Evolutionary conservation across 2,329 filamentous ascomycete species (phyloP), one percentile per base, ranked within the genome.

Genomic region (Trichoderma pleuroti): DNA sequence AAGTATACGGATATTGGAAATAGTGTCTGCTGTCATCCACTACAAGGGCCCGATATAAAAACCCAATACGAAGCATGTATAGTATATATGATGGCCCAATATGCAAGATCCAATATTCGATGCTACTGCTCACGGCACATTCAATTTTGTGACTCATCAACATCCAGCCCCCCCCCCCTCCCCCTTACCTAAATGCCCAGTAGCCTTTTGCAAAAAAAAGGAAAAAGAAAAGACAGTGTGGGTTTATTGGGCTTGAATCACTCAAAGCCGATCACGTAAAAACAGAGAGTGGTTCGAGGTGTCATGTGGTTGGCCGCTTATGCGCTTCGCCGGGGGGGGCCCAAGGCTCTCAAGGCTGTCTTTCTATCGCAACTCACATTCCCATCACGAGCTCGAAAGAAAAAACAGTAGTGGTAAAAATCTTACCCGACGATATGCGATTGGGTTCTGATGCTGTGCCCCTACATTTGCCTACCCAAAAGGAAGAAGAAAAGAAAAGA

Each of bases 261-360:
- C 4, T 12, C 10, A 5, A 14, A 56, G n/a, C 11, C 7, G 49
- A 30, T n/a, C 12, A 64, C 28, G 42, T 30, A 26, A 30, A 30
- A 30, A 6, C 18, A 28, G 32, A 10, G 6, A 21, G 32, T 56
- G 63, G 30, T 39, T 39, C 63, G 24, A 30, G 26, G 54, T 30
- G 65, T 68, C 65, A 61, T 61, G 65, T 68, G 56, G 56, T 68
- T 60, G 39, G 39, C 49, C 56, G 30, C 56, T 68, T 34, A 68
- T 68, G 65, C 65, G 65, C 65, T 61, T 49, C 39, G 56, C 39
- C 32, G 54, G 54, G 54, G 54, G 54, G 54, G 54, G n/a, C 10
- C 16, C 3, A 28, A 24, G 65, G 65, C 65, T 68, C 65, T 59
- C 26, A 12, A 46, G 65, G 54, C 65, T 64, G 30, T 34, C n/a